phyloP scores from a whole-genome alignment of 495 filamentous ascomycete genomes.

The Tetracladium setigerum region DNA sequence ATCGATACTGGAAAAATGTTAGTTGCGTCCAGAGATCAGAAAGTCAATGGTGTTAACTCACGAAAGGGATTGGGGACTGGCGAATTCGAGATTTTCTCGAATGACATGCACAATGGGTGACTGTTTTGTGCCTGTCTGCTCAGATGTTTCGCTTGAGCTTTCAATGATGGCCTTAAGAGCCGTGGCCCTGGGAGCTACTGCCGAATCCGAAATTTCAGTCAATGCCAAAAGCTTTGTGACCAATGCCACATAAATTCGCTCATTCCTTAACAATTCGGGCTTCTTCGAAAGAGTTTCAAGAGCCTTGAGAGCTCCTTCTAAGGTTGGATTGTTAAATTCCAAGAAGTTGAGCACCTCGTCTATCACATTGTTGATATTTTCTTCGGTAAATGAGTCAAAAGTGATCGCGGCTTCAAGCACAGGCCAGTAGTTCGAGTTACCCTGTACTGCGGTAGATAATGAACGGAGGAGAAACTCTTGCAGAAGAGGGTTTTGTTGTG shows the following conservation, averaged over 20 bases:
- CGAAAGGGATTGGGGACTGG: conserved; percentile 31
- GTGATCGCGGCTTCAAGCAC: conserved; percentile 34
- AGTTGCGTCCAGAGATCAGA: neutral
- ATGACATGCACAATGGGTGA: conserved; percentile 23
- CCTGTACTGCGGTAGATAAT: conserved; percentile 1
- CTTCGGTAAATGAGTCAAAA: conserved; percentile 24
- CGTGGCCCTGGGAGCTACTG: conserved; percentile 23
- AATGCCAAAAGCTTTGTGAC: conserved; percentile 36
- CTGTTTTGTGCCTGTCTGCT: conserved; percentile 4
- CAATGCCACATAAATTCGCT: conserved; percentile 30
- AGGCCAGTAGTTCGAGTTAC: conserved; percentile 19
- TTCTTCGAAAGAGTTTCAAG: conserved; percentile 33
- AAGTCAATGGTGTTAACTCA: conserved; percentile 19
- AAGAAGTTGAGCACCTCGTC: too few relatives aligned
- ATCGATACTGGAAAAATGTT: conserved; percentile 25
- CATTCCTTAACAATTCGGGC: conserved; percentile 25
- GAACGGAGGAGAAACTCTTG: conserved; percentile 30
- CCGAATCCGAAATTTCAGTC: conserved; percentile 31
- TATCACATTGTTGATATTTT: neutral
- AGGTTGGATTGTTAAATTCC: conserved; percentile 1
- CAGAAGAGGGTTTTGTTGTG: conserved; percentile 22
- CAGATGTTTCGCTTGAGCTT: neutral
- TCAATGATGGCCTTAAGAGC: conserved; percentile 16
- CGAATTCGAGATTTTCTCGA: conserved; percentile 29
- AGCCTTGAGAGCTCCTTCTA: conserved; percentile 23